Evolutionary conservation across 1,284 basidiomycete genomes (phyloP).

Genomic region (Trichosporon ovoides): DNA sequence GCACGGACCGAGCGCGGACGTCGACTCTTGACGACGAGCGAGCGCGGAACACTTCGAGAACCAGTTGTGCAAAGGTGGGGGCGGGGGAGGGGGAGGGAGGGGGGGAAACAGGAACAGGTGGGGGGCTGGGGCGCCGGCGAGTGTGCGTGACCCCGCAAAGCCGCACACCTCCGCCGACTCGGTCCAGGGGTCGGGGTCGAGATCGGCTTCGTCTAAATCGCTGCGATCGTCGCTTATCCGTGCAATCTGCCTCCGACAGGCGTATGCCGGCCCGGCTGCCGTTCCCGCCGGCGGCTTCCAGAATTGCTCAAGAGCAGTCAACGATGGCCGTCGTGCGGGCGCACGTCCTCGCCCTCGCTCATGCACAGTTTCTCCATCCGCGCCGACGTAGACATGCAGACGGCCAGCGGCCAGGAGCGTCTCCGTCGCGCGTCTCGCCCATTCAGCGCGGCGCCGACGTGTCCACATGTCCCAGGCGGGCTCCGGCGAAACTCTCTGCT

Average conservation of each 20-base stretch:
- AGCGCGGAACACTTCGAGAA: not conserved
- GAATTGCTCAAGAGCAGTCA: not conserved
- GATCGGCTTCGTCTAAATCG: conserved; percentile 5
- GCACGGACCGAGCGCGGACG: too few relatives aligned
- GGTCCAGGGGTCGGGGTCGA: conserved; percentile 1
- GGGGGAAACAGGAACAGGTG: not conserved
- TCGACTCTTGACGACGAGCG: not conserved
- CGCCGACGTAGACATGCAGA: not conserved
- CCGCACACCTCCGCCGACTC: not conserved
- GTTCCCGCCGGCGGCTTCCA: not conserved
- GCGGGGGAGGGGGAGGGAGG: too few relatives aligned
- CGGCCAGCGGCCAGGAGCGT: not conserved
- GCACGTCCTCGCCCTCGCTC: not conserved
- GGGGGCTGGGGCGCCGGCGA: not conserved
- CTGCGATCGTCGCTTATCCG: not conserved
- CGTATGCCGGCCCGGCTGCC: not conserved
- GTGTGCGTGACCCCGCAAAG: not conserved
- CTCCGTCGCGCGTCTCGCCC: not conserved
- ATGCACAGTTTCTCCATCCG: not conserved
- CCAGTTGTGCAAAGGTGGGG: not conserved
- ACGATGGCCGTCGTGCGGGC: not conserved
- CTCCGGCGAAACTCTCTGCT: not conserved
- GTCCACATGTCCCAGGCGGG: not conserved
- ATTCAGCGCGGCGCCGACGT: not conserved
- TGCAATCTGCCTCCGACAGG: conserved; percentile 1